Evolutionary conservation across 345 rosid species (phyloP), one percentile per base, ranked within the genome.

Genomic region (Eucalyptus marginata): DNA sequence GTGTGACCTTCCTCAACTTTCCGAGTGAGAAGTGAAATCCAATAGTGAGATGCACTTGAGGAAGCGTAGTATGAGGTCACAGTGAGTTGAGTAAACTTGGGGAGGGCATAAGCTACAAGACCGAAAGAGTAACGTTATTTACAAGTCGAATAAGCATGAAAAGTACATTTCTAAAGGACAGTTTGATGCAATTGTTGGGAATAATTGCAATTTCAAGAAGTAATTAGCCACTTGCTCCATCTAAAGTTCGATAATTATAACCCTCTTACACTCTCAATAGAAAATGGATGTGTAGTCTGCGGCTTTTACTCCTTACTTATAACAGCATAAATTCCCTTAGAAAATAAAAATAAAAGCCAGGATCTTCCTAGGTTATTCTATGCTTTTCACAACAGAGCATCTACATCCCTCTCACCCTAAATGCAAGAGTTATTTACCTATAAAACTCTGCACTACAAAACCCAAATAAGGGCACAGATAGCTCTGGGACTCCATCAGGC

Each of bases 41-140:
- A 95, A 93, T 97, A 94, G 93, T 97, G 98, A 81, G 99, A 95
- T 49, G 95, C 98, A 92, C 99, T 98, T 84, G 99, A 95, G 88
- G 99, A 93, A 89, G 99, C 95, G 85, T 96, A 98, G 90, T 96
- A 97, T 29, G 99, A 96, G 36, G 98, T 95, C 87, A 95, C 98
- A 10, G 95, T 93, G 91, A 97, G 95, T 89, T 96, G 98, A 89
- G 97, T 89, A 92, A 96, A 97, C 95, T 92, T 91, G 22, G 98
- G 99, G 89, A 97, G 96, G 44, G 94, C 97, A 91, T 95, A 95
- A 86, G 96, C 99, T 97, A 88, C 89, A 47, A 85, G 87, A 85
- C 15, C 58, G 1, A 47, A 47, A 85, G 58, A 85, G 56, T 20
- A 27, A 47, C 25, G 10, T 85, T 49, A 47, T 27, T 85, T 47